Conservation (phyloP, 2,329 filamentous ascomycete species). For the Sordariomycetes sp. region DNA sequence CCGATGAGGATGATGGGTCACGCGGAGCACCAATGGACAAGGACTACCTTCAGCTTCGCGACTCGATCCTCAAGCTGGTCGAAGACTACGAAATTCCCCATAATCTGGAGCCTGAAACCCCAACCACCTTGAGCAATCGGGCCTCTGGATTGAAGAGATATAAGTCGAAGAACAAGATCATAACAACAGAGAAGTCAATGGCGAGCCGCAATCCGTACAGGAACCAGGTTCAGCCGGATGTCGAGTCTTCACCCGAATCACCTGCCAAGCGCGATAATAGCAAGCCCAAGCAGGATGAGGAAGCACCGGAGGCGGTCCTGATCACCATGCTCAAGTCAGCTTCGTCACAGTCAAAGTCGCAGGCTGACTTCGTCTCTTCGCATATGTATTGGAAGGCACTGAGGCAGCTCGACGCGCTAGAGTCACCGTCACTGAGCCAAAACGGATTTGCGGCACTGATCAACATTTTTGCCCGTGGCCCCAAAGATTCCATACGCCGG, state of each 20-base stretch:
- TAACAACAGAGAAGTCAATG: constrained; percentile 39
- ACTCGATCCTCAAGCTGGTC: constrained; percentile 71
- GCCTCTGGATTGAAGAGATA: constrained; percentile 53
- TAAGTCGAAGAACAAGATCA: constrained; percentile 49
- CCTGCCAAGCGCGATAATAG: constrained; percentile 5
- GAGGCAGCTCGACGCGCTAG: constrained; percentile 58
- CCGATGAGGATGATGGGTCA: constrained; percentile 52
- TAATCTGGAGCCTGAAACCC: constrained; percentile 49
- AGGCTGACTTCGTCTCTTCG: constrained; percentile 74
- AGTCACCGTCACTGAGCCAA: constrained; percentile 50
- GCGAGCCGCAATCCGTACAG: constrained; percentile 52
- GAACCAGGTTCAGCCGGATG: constrained; percentile 15
- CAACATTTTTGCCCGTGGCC: constrained; percentile 65
- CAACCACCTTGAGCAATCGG: constrained; percentile 62
- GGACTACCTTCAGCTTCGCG: constrained; percentile 72
- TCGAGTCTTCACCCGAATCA: constrained; percentile 5
- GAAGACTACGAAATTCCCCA: constrained; percentile 75
- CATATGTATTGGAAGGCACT: constrained; percentile 81
- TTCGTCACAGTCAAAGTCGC: constrained; percentile 65
- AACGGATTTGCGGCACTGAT: constrained; percentile 64
- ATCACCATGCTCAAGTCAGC: constrained; percentile 69
- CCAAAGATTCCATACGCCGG: constrained; percentile 58
- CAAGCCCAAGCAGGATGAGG: constrained; percentile 1
- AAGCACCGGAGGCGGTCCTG: constrained; percentile 41
- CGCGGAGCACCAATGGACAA: constrained; percentile 59